A percentile compares a stretch with the other conserved stretches of the same genome.
phyloP scores from a whole-genome alignment of 2,329 filamentous ascomycete species.

The Davidsoniella neocaledoniae region DNA sequence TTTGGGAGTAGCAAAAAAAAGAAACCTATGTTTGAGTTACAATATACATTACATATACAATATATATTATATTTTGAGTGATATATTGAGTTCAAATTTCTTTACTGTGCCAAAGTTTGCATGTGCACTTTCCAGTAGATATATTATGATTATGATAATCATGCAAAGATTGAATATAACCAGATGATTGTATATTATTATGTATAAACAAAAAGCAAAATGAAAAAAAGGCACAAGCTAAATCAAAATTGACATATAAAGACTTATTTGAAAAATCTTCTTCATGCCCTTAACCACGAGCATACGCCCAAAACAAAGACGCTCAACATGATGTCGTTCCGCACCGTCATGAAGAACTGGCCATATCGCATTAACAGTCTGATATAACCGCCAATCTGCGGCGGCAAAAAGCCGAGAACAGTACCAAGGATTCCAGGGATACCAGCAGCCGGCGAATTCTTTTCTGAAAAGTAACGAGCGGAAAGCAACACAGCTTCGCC shows the following conservation, averaged over 20 bases:
- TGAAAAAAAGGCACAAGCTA: background rate
- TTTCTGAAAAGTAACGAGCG: slow-evolving; percentile 44
- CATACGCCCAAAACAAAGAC: slow-evolving; percentile 56
- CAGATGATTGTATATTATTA: background rate
- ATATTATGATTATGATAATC: too few relatives aligned
- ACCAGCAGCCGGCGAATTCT: slow-evolving; percentile 37
- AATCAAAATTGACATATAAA: background rate
- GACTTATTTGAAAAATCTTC: background rate
- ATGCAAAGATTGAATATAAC: background rate
- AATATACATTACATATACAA: background rate
- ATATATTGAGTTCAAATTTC: too few relatives aligned
- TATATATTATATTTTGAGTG: too few relatives aligned
- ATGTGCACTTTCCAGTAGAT: too few relatives aligned
- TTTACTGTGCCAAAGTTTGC: too few relatives aligned
- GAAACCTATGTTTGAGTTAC: background rate
- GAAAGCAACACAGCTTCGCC: slow-evolving; percentile 58
- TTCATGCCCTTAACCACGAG: slow-evolving; percentile 25
- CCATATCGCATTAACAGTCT: slow-evolving; percentile 46
- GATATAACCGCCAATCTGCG: slow-evolving; percentile 44
- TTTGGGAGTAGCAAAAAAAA: slow-evolving; percentile 6
- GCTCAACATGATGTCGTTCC: slow-evolving; percentile 56
- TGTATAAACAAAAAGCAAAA: background rate
- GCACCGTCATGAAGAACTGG: slow-evolving; percentile 54
- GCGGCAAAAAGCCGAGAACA: slow-evolving; percentile 47
- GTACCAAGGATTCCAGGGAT: slow-evolving; percentile 36